Base-by-base conservation (phyloP, 2,329 filamentous ascomycete species). In the Orbilia blumenaviensis region DNA sequence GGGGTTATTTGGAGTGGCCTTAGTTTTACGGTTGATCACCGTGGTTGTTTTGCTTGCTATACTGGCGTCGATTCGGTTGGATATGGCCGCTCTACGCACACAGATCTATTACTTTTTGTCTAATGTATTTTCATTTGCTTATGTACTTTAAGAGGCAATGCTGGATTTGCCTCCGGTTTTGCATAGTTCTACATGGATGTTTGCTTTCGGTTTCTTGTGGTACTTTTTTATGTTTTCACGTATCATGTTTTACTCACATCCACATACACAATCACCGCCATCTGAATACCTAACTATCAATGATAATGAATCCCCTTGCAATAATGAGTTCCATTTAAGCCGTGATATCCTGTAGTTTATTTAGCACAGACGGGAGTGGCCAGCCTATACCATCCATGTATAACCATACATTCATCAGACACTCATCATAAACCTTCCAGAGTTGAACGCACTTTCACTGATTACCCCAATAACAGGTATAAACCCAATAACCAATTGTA, bases 1-100 rank as follows among this genome's bases (percentile, higher is more conserved):
- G 10, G 29, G 29, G 29, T 46, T 46, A 7, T 25, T 46, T 50
- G 27, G 36, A 34, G 50, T 21, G 50, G 36, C 50, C 7, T 48
- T 63, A n/a, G n/a, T 58, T 56, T n/a, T 9, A 32, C 25, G 7
- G 12, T 66, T 21, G 5, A 34, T 10, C 29, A 34, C 29, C 5
- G 23, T 46, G 42, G 21, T 46, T 6, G n/a, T 6, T 3, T 54
- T 52, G 12, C 48, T 2, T 63, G 8, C 32, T 38, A 32, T 36
- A 38, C 14, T 16, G 64, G 64, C 64, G 64, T 68, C 64, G 29
- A 58, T 16, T 66, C 50, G 52, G 64, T 60, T 68, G 64, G 36
- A 67, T n/a, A 21, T 36, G 52, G 52, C 29, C 29, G 38, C 32
- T 50, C 46, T 56, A 38, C 34, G 48, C n/a, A 67, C 25, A 32